Base-by-base conservation (phyloP, 495 filamentous ascomycete species). In the Oleoguttula mirabilis region DNA sequence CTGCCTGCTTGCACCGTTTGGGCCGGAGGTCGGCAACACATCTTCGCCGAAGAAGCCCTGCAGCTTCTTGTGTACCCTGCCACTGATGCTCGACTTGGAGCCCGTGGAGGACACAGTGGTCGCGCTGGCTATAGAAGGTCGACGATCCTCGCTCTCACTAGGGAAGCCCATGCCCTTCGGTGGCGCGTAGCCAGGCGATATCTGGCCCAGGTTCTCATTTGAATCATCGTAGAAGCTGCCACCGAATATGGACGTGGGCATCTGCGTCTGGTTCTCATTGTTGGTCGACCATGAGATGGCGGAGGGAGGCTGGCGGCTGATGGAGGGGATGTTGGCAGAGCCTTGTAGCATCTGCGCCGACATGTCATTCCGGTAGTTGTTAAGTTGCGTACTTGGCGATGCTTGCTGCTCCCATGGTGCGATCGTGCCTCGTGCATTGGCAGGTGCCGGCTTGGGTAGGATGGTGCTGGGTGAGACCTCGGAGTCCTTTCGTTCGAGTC, bases 1-100 rank as follows among this genome's bases (percentile, higher is more conserved):
- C 50, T 83, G 59, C 36, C 56, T 39, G 27, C 44, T 44, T 1
- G 4, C 19, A 11, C 33, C 39, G 5, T 52, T 20, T 50, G 38
- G 30, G 21, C 21, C 21, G 10, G 16, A 28, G 11, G 11, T 32
- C 14, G 15, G 17, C 21, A 79, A 84, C 52, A 10, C 8, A 10
- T 93, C 88, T 42, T 94, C 87, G 17, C 87, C 84, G 61, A 93
- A 90, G 52, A 94, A 82, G 14, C 78, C 82, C 54, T 85, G 80
- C 30, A 88, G 58, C 60, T 83, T 72, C 63, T 82, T 86, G 60
- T 80, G 71, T 37, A 83, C 67, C 39, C 28, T 43, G 37, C 78
- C 72, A 49, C 81, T 66, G 16, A 77, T 60, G 54, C 82, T 90
- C 4, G 81, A 76, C 57, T 82, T 85, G 12, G 90, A 96, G 6